These are phyloP conservation scores for Xylaria sp. DNA, from an alignment of 2,329 filamentous ascomycete species.

Conservation along the genomic window DNA sequence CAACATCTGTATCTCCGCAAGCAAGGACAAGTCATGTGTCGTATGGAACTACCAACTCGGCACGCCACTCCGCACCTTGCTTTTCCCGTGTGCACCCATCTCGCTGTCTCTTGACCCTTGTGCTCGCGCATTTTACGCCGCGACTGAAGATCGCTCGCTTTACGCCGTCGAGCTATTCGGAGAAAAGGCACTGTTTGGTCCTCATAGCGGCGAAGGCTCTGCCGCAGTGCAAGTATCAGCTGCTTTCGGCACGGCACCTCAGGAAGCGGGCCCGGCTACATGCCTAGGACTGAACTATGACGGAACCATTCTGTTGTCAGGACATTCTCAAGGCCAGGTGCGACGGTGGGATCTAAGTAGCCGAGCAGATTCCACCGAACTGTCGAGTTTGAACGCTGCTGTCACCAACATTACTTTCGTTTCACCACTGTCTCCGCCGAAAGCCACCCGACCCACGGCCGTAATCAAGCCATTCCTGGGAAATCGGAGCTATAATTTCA, in stretches of 20 bases:
- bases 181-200: constrained; percentile 60
- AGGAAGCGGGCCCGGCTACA: constrained; percentile 68
- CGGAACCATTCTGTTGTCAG: constrained; percentile 78
- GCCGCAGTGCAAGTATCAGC: constrained; percentile 62
- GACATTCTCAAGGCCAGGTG: constrained; percentile 80
- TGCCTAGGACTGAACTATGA: constrained; percentile 81
- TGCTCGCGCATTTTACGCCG: constrained; percentile 80
- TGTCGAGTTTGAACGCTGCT: constrained; percentile 77
- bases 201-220: constrained; percentile 56
- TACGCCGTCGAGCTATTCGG: constrained; percentile 77
- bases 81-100: constrained; percentile 75
- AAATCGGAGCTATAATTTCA: constrained; percentile 68
- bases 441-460: constrained; percentile 56
- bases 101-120: constrained; percentile 81
- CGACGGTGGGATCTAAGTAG: constrained; percentile 80
- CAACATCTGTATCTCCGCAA: constrained; percentile 83
- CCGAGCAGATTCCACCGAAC: constrained; percentile 67
- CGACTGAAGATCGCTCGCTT: constrained; percentile 79
- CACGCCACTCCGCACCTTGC: constrained; percentile 76
- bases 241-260: constrained; percentile 62
- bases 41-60: constrained; percentile 91
- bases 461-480: constrained; percentile 83
- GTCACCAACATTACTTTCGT: constrained; percentile 83
- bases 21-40: constrained; percentile 85
- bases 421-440: constrained; percentile 60